Evolutionary conservation across 2,329 filamentous ascomycete genomes (phyloP).

Genomic region (Atkinsonella texensis): DNA sequence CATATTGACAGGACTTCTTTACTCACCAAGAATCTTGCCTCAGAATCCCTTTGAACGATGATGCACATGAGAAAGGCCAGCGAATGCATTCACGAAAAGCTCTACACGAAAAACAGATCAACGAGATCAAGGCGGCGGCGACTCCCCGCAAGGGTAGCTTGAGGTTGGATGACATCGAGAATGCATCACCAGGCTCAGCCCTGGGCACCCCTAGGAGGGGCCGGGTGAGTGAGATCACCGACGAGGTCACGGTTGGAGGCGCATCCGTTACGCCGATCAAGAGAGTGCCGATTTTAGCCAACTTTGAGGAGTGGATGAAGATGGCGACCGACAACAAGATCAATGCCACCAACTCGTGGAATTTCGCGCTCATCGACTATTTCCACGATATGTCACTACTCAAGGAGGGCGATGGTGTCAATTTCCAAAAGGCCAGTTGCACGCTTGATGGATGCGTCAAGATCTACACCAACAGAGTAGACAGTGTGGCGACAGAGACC

Average conservation of each 20-base stretch:
- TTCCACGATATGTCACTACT: slow-evolving; percentile 98
- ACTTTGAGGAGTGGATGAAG: slow-evolving; percentile 99
- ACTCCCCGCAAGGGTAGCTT: slow-evolving; percentile 54
- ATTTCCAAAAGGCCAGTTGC: slow-evolving; percentile 97
- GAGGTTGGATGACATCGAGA: slow-evolving; percentile 46
- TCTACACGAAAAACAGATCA: slow-evolving; percentile 81
- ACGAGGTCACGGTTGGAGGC: slow-evolving; percentile 55
- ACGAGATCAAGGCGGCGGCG: slow-evolving; percentile 66
- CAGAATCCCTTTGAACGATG: slow-evolving; percentile 93
- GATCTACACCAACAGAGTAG: slow-evolving; percentile 96
- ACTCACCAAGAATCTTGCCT: slow-evolving; percentile 6
- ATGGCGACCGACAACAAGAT: slow-evolving; percentile 99
- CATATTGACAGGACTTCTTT: background rate
- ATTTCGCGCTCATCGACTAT: slow-evolving; percentile 99
- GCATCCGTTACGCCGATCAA: slow-evolving; percentile 87
- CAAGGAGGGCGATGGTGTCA: slow-evolving; percentile 92
- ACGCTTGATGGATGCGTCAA: slow-evolving; percentile 97
- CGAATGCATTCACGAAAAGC: slow-evolving; percentile 80
- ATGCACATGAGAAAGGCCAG: slow-evolving; percentile 80
- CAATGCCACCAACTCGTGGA: slow-evolving; percentile 97
- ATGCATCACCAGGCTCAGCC: slow-evolving; percentile 42
- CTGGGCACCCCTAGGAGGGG: slow-evolving; percentile 38
- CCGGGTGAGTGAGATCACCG: slow-evolving; percentile 31
- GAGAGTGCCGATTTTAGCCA: slow-evolving; percentile 86
- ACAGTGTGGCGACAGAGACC: slow-evolving; percentile 95